Base-by-base conservation (phyloP, 176 grass and related monocot genomes). In the Aegilops umbellulata region DNA sequence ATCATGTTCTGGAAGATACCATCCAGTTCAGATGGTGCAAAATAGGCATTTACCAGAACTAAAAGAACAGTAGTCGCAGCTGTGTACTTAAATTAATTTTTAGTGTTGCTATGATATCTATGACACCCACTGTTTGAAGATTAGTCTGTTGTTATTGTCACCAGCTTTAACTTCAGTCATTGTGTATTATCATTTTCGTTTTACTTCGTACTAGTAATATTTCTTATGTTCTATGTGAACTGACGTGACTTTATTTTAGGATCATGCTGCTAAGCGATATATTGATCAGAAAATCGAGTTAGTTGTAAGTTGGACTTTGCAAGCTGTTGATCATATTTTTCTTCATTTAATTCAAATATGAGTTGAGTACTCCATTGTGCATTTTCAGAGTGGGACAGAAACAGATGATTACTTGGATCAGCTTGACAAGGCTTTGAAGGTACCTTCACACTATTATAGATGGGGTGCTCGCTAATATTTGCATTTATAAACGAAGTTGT, bases 251-350 rank as follows among this genome's bases (percentile, higher is more conserved):
- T 74, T 20, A 20, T 87, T 92, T 85, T 58, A 98, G 93, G 96
- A 95, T 68, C 85, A 84, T 3, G 73, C 85, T 49, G 93, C 93
- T 76, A 94, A 83, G 84, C 76, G 85, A 17, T 91, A 91, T 82
- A 95, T 95, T 68, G 88, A 98, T 89, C 90, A 95, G 85, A 95
- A 98, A 89, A 65, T 98, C 78, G 96, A 98, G 75, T 75, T 95
- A 85, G 51, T 24, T 63, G 93, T 95, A 92, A 90, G 91, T 91
- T 75, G 22, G 65, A 60, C 61, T 16, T 63, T 78, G 2, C 46
- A 65, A 23, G 2, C 32, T 74, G 16, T 30, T 86, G 64, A 6
- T 81, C 78, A 53, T 38, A 0, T 62, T 78, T 38, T 46, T 47
- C 58, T 65, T 20, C 51, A 60, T 13, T 1, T 53, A 29, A 25